Percentiles rank a stretch among this genome's conserved stretches.
These are phyloP conservation scores for Delitschia confertaspora DNA, from an alignment of 495 filamentous ascomycete species.

Conservation along the genomic window DNA sequence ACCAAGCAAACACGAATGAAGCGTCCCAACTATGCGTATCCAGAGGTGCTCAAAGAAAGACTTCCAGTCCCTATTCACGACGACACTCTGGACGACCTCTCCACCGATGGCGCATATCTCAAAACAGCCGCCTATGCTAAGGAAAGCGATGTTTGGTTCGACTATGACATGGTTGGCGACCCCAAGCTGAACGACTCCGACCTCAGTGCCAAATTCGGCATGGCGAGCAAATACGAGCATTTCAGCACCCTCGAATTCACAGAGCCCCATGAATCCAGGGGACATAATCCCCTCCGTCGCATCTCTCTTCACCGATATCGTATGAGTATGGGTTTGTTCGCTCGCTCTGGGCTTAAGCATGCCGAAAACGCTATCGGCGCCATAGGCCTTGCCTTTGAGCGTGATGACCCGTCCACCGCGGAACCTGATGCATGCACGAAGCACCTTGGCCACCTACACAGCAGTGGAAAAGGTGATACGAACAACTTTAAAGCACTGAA, in stretches of 20 bases:
- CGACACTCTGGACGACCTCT: constrained; percentile 19
- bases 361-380: constrained; percentile 23
- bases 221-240: constrained; percentile 19
- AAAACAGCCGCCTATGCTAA: constrained; percentile 12
- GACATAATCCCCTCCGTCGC: constrained; percentile 12
- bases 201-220: constrained; percentile 10
- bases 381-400: constrained; percentile 16
- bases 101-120: constrained; percentile 22
- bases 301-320: constrained; percentile 17
- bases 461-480: constrained; percentile 4
- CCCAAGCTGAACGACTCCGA: constrained; percentile 7
- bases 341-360: constrained; percentile 3
- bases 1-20: constrained; percentile 28
- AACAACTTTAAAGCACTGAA: constrained; percentile 13
- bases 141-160: constrained; percentile 18
- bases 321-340: neutral
- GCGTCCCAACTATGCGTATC: constrained; percentile 29
- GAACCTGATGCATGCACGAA: constrained; percentile 16
- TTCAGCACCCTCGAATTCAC: constrained; percentile 25
- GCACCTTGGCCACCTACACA: constrained; percentile 18
- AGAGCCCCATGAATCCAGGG: constrained; percentile 6
- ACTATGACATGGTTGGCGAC: constrained; percentile 26
- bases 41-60: constrained; percentile 21
- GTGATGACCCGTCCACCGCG: constrained; percentile 6
- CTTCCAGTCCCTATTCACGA: constrained; percentile 26